These are phyloP conservation scores for Bromus sterilis DNA, from an alignment of 176 grass and related monocot genomes.

Conservation along the genomic window DNA sequence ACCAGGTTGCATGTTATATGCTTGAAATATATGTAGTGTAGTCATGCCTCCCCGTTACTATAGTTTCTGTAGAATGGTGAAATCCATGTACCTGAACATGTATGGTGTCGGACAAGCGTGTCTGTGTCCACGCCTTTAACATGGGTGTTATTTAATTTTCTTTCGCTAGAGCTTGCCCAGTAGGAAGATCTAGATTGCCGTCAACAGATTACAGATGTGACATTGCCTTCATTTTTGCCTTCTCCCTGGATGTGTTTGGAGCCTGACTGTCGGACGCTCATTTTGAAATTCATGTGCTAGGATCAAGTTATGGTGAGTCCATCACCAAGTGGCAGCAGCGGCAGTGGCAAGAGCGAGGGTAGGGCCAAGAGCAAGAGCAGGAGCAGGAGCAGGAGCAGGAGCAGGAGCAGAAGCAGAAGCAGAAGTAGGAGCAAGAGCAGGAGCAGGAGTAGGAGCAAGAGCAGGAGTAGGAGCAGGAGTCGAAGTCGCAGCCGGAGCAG, in stretches of 20 bases:
- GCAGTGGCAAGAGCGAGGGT: not conserved
- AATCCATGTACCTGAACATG: not conserved
- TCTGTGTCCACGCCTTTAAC: not conserved
- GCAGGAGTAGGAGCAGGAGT: constrained; percentile 21
- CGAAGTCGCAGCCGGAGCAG: constrained; percentile 23
- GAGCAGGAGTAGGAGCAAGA: constrained; percentile 9
- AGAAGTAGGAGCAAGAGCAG: not conserved
- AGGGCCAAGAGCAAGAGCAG: constrained; percentile 15
- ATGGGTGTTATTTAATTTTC: not conserved
- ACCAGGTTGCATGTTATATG: not conserved
- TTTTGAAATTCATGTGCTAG: not conserved
- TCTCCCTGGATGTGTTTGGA: not conserved
- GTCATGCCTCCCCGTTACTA: not conserved
- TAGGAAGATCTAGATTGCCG: not conserved
- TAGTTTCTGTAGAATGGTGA: not conserved
- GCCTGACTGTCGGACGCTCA: not conserved
- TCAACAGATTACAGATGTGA: not conserved
- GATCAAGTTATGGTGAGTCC: constrained; percentile 29
- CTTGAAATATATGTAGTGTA: not conserved
- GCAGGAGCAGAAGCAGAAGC: not conserved
- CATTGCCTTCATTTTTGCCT: not conserved
- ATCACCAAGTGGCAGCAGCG: constrained; percentile 7
- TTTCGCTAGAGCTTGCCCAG: not conserved
- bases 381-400: constrained; percentile 15
- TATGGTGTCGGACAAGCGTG: not conserved